Percentiles rank a stretch among this genome's conserved stretches.
Conservation (phyloP, 331 rosid species). For the Spiraea crenata region DNA sequence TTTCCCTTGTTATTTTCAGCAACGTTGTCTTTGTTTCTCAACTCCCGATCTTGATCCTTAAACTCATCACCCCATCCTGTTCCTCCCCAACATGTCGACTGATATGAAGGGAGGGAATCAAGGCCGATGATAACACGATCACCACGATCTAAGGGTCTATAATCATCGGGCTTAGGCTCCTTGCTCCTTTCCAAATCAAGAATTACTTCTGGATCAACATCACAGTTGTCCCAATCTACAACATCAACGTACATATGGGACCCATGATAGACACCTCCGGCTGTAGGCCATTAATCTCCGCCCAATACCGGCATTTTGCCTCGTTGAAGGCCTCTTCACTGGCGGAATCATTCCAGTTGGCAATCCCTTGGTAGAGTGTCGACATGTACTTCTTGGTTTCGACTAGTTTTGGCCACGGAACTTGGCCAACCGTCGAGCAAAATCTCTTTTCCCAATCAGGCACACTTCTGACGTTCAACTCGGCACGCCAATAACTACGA, state of each 20-base stretch:
- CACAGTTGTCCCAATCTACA: conserved; percentile 56
- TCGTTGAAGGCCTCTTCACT: conserved; percentile 68
- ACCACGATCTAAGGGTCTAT: conserved; percentile 16
- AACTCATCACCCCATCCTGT: conserved; percentile 62
- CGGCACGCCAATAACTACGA: too few species aligned
- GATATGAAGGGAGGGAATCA: conserved; percentile 6
- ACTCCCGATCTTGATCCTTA: conserved; percentile 24
- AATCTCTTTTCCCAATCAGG: conserved; percentile 82
- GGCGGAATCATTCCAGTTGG: conserved; percentile 79
- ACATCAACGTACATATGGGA: conserved; percentile 55
- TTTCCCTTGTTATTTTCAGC: neutral
- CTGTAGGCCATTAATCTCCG: conserved; percentile 40
- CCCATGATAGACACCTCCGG: conserved; percentile 55
- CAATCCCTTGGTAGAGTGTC: conserved; percentile 40
- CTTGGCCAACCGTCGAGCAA: conserved; percentile 46
- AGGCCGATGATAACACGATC: conserved; percentile 27
- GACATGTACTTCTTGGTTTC: conserved; percentile 48
- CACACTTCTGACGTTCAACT: conserved; percentile 23
- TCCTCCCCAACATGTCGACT: conserved; percentile 32
- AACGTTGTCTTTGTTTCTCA: conserved; percentile 18
- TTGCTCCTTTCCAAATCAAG: conserved; percentile 45
- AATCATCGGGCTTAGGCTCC: conserved; percentile 23
- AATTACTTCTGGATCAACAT: conserved; percentile 50
- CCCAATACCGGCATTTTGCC: conserved; percentile 76
- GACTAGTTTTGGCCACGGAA: conserved; percentile 66